phyloP scores from a whole-genome alignment of 2,329 filamentous ascomycete species.

The Parasarocladium wereldwijsianum region DNA sequence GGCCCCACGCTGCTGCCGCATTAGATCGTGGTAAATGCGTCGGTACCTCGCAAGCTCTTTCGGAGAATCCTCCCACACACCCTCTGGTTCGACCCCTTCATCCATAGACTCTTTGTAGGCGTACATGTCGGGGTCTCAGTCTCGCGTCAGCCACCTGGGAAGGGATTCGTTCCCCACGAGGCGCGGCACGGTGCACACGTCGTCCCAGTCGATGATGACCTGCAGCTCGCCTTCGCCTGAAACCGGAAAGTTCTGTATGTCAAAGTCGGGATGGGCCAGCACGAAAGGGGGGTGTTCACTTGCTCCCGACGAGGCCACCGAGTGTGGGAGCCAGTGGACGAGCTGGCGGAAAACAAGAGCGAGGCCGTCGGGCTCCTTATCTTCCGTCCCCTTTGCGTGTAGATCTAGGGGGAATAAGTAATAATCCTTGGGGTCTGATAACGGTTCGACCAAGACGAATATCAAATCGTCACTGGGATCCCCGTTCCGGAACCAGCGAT shows the following conservation, averaged over 20 bases:
- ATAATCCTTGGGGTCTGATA: conserved; percentile 4
- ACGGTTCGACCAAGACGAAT: conserved; percentile 6
- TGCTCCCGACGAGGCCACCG: conserved; percentile 5
- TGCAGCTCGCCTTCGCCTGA: conserved; percentile 12
- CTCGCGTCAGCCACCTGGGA: conserved; percentile 11
- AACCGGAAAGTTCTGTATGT: conserved; percentile 17
- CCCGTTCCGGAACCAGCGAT: conserved; percentile 7
- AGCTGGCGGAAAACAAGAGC: conserved; percentile 6
- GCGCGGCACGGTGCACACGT: conserved; percentile 10
- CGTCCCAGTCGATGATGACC: conserved; percentile 17
- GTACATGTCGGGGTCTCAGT: conserved; percentile 12
- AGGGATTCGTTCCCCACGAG: conserved; percentile 9
- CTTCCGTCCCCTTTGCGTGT: not conserved
- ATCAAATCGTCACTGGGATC: conserved; percentile 7
- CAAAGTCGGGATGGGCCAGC: conserved; percentile 14
- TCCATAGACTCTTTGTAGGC: conserved; percentile 8
- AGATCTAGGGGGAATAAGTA: conserved; percentile 1
- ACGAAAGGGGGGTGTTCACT: conserved; percentile 8
- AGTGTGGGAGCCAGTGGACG: conserved; percentile 10
- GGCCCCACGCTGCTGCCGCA: not conserved
- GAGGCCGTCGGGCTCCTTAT: not conserved
- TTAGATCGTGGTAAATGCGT: conserved; percentile 5
- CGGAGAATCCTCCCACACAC: conserved; percentile 10
- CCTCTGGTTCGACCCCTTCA: conserved; percentile 6
- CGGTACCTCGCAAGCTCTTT: conserved; percentile 7